phyloP scores from a whole-genome alignment of 108 stramenopile genomes.

The Parmales sp. region DNA sequence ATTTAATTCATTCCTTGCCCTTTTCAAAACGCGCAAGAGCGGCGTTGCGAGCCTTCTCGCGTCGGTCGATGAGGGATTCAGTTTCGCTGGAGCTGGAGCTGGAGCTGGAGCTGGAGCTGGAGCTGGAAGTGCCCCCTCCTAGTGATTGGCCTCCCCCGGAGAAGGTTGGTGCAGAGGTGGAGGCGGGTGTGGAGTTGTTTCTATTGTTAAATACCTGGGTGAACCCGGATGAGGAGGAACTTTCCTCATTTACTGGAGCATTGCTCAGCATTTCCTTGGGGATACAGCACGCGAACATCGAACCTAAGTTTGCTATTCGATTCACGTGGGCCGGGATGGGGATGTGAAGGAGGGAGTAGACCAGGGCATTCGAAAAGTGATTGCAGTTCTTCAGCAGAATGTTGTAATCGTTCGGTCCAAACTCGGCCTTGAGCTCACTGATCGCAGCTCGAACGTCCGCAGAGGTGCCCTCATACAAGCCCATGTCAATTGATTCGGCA shows the following conservation, averaged over 20 bases:
- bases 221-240: constrained; percentile 14
- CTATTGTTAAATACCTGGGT: constrained; percentile 34
- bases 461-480: constrained; percentile 58
- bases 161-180: constrained; percentile 34
- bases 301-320: constrained; percentile 64
- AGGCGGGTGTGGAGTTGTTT: constrained; percentile 13
- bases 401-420: constrained; percentile 64
- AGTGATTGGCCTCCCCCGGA: no score
- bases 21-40: constrained; percentile 56
- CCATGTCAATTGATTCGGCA: constrained; percentile 58
- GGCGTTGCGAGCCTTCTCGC: constrained; percentile 68
- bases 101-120: constrained; percentile 16
- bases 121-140: constrained; percentile 28
- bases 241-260: constrained; percentile 48
- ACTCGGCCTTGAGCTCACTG: constrained; percentile 35
- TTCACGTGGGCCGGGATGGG: constrained; percentile 78
- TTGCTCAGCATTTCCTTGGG: constrained; percentile 63
- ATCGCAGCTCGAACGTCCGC: constrained; percentile 54
- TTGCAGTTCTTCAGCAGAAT: constrained; percentile 74
- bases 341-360: constrained; percentile 47
- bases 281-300: constrained; percentile 61
- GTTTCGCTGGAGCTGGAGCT: neutral
- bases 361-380: constrained; percentile 79
- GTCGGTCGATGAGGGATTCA: constrained; percentile 53
- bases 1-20: no score